Percentiles rank a stretch among this genome's conserved stretches.
phyloP scores from a whole-genome alignment of 257 asterid genomes.

The Jacaranda mimosifolia region DNA sequence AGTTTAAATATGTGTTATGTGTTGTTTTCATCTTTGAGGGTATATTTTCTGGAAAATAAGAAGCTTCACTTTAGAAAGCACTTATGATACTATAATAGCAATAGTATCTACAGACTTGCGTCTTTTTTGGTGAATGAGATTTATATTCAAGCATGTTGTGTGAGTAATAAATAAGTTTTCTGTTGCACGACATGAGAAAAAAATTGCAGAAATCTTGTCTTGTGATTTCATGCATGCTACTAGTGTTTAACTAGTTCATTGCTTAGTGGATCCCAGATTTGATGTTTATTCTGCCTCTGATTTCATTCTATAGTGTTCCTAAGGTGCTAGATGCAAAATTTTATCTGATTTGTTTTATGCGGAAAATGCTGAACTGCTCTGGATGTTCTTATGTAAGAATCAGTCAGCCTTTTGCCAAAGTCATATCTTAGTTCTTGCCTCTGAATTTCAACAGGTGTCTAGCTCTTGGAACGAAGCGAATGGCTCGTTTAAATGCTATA shows the following conservation, averaged over 20 bases:
- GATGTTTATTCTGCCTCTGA: conserved; percentile 5
- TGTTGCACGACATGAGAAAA: background rate
- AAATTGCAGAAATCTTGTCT: background rate
- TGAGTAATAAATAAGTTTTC: background rate
- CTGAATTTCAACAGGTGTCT: conserved; percentile 68
- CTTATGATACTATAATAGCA: background rate
- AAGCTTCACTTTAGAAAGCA: background rate
- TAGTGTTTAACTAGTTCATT: conserved; percentile 23
- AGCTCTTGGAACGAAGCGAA: conserved; percentile 98
- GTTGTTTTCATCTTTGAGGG: conserved; percentile 15
- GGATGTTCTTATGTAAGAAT: conserved; percentile 12
- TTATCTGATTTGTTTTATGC: background rate
- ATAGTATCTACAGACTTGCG: background rate
- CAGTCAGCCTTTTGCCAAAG: conserved; percentile 22
- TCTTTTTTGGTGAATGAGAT: background rate
- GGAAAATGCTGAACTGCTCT: conserved; percentile 22
- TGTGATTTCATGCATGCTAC: conserved; percentile 15
- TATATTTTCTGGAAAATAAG: conserved; percentile 3
- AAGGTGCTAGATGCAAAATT: background rate
- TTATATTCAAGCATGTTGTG: background rate
- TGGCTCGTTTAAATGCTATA: conserved; percentile 99
- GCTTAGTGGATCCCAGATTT: conserved; percentile 21
- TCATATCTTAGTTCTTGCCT: conserved; percentile 24
- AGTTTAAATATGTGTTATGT: background rate
- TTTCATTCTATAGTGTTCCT: conserved; percentile 15